Base-by-base conservation (phyloP, 306 rosid species). In the Pyrus pyrifolia region DNA sequence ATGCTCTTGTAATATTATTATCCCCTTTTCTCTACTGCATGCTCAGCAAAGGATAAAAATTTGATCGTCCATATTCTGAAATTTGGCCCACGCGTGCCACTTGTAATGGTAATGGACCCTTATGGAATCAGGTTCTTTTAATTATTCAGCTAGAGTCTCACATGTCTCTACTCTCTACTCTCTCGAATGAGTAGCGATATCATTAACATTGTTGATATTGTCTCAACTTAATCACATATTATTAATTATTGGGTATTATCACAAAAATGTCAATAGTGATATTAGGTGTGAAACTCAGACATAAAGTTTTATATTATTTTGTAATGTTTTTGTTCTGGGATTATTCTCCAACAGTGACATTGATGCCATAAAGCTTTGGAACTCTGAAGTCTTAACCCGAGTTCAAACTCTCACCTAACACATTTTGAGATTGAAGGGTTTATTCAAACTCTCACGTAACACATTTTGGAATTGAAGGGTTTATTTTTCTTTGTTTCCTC, bases 81-180 rank as follows among this genome's bases (percentile, higher is more conserved):
- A 15, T 46, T 73, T 46, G 81, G 72, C 82, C 89, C 87, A 81
- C 91, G 76, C 46, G 0, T 66, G 70, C 75, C 15, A 51, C 55
- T 51, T 44, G 65, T 78, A 67, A n/a, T 71, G 45, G 27, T 40
- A 23, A 42, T 60, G 58, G 45, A n/a, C 33, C 27, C 45, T 11
- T 8, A 11, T 51, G 78, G 86, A 80, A 81, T 83, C 73, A 30
- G 82, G 76, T 86, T 78, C 83, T 64, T n/a, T 17, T 61, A 18
- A 29, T 17, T 49, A 72, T 35, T 70, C 63, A 35, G 22, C 23
- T 18, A 1, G 21, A 49, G 21, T 6, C 6, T 1, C 1, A 17
- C 21, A 51, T 51, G 2, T 51, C 21, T 15, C 19, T 4, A 49
- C 6, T 49, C 19, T 49, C 53, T 14, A 49, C 7, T 49, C 55